These are phyloP conservation scores for Gardenia jasminoides DNA, from an alignment of 257 asterid genomes.

Conservation along the genomic window DNA sequence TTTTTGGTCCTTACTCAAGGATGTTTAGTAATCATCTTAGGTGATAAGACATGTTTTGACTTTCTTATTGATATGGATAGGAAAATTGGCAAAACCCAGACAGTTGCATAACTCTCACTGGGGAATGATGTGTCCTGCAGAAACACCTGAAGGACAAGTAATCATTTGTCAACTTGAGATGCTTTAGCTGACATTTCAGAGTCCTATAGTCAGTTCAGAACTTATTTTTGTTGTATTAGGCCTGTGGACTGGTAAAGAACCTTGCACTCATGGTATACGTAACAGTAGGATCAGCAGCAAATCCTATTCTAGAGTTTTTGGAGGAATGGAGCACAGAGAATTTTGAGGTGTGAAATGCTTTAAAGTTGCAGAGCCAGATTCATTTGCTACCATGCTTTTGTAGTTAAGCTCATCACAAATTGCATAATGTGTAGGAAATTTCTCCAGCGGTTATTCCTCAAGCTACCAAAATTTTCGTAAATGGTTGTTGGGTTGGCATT, in stretches of 20 bases:
- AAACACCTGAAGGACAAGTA: constrained; percentile 32
- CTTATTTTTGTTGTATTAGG: constrained; percentile 1
- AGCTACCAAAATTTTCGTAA: constrained; percentile 27
- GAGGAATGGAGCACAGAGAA: constrained; percentile 31
- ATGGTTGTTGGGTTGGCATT: constrained; percentile 31
- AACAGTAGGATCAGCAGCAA: constrained; percentile 28
- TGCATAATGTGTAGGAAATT: constrained; percentile 16
- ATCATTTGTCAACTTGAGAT: not conserved
- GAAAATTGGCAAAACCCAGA: constrained; percentile 32
- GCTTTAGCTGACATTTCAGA: not conserved
- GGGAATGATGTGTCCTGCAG: constrained; percentile 34
- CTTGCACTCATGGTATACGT: constrained; percentile 28
- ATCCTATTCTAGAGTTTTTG: constrained; percentile 27
- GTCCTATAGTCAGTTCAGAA: not conserved
- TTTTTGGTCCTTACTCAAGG: not conserved
- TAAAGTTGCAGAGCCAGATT: not conserved
- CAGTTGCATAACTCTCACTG: constrained; percentile 30
- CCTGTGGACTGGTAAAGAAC: constrained; percentile 28
- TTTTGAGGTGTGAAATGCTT: constrained; percentile 17
- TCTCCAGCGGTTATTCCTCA: constrained; percentile 31
- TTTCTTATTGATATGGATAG: not conserved
- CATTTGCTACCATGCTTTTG: not conserved
- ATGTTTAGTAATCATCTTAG: not conserved
- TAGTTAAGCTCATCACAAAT: too few species aligned
- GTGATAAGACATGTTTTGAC: not conserved